Evolutionary conservation across 2,329 filamentous ascomycete genomes (phyloP).

Genomic region (Endothia cerciana): DNA sequence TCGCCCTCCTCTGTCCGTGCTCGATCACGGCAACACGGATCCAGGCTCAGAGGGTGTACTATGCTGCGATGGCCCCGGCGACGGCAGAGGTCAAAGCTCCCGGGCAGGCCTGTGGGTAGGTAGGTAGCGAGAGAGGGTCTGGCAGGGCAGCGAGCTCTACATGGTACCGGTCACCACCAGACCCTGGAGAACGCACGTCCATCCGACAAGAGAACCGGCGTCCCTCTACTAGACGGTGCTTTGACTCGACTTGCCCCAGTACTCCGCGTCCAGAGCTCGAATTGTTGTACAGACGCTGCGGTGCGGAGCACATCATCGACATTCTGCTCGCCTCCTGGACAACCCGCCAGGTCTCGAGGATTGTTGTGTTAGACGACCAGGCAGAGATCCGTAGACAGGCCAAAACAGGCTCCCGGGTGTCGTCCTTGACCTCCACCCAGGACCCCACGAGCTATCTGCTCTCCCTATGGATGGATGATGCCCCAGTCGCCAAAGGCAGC

Average conservation of each 20-base stretch:
- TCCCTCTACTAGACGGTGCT: neutral
- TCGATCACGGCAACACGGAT: neutral
- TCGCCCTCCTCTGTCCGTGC: neutral
- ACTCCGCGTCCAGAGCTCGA: neutral
- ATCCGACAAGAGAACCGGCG: neutral
- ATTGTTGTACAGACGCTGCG: neutral
- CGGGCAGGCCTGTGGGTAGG: too few species aligned
- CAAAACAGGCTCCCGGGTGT: neutral
- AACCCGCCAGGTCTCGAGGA: too few species aligned
- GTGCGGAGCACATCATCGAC: neutral
- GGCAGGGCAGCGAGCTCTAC: neutral
- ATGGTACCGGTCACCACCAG: neutral
- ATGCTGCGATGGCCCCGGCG: neutral
- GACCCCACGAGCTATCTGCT: too few species aligned
- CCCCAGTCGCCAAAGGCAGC: neutral
- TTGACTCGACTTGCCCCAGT: neutral
- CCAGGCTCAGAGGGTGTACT: too few species aligned
- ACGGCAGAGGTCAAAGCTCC: neutral
- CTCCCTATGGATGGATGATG: neutral
- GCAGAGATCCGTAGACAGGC: neutral
- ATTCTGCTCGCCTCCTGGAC: neutral
- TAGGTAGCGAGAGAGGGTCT: neutral
- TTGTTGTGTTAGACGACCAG: neutral
- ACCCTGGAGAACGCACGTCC: constrained; percentile 3
- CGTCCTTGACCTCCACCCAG: neutral